Percentiles rank a stretch among this genome's conserved stretches.
Evolutionary conservation across 177 flowering plant genomes (phyloP).

Genomic region (Vitis hybrid): DNA sequence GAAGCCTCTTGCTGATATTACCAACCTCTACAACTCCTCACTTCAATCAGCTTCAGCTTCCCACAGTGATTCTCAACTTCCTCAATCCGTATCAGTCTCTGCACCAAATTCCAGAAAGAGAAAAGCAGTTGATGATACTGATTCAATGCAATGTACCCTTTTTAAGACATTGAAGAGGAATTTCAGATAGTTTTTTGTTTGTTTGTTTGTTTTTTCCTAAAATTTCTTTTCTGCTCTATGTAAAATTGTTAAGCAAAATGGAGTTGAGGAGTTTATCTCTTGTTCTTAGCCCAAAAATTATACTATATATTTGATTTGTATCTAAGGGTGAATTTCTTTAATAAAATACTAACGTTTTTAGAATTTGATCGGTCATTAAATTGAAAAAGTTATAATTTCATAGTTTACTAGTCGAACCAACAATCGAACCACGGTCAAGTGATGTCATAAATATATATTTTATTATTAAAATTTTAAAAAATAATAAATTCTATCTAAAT

Average conservation of each 20-base stretch:
- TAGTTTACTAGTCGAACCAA: rapidly evolving
- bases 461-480: no score
- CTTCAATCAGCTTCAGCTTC: neutral
- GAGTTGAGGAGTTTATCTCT: no score
- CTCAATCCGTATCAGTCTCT: neutral
- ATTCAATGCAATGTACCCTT: conserved; percentile 2
- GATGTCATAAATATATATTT: no score
- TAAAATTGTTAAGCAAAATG: neutral
- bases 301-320: no score
- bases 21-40: conserved; percentile 19
- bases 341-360: no score
- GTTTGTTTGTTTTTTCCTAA: neutral
- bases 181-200: conserved; percentile 26
- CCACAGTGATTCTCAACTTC: neutral
- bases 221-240: neutral
- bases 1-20: conserved; percentile 34
- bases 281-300: no score
- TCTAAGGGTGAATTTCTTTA: no score
- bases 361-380: no score
- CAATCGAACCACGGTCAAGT: rapidly evolving
- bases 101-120: conserved; percentile 13
- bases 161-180: conserved; percentile 20
- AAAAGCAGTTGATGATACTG: conserved; percentile 15
- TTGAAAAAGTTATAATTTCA: no score
- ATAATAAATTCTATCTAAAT: no score